Evolutionary conservation across 140 eudicot genomes (phyloP).

Genomic region (Bidens hawaiensis): DNA sequence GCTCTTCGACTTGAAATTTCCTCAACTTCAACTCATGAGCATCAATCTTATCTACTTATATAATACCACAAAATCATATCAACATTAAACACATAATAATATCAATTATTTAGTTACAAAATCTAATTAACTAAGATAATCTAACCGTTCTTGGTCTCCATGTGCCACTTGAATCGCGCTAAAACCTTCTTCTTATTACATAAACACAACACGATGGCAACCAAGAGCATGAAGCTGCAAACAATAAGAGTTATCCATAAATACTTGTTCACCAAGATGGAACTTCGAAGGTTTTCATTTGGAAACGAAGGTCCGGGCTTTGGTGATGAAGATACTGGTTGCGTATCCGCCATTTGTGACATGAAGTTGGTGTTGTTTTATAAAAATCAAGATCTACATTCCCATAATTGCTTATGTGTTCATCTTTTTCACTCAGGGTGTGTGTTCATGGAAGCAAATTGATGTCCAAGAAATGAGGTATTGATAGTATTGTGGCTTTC

Average conservation of each 20-base stretch:
- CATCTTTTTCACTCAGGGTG: background rate
- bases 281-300: slow-evolving; percentile 6
- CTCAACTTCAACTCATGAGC: slow-evolving; percentile 50
- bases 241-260: slow-evolving; percentile 30
- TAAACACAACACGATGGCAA: slow-evolving; percentile 32
- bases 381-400: slow-evolving; percentile 2
- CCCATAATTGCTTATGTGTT: slow-evolving; percentile 6
- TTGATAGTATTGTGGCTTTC: slow-evolving; percentile 7
- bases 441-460: slow-evolving; percentile 20
- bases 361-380: background rate
- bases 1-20: slow-evolving; percentile 48
- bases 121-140: background rate
- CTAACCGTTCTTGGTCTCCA: slow-evolving; percentile 35
- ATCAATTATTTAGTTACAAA: background rate
- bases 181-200: slow-evolving; percentile 46
- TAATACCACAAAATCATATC: background rate
- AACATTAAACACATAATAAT: background rate
- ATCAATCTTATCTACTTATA: slow-evolving; percentile 41
- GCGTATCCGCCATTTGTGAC: slow-evolving; percentile 28
- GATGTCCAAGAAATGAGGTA: slow-evolving; percentile 11
- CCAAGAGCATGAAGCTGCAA: slow-evolving; percentile 22
- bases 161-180: slow-evolving; percentile 17
- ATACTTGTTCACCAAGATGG: slow-evolving; percentile 17
- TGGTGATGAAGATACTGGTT: slow-evolving; percentile 14
- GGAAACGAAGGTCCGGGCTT: slow-evolving; percentile 11